Evolutionary conservation across 495 filamentous ascomycete species (phyloP).

Genomic region (Aspergillus incahuasiensis): DNA sequence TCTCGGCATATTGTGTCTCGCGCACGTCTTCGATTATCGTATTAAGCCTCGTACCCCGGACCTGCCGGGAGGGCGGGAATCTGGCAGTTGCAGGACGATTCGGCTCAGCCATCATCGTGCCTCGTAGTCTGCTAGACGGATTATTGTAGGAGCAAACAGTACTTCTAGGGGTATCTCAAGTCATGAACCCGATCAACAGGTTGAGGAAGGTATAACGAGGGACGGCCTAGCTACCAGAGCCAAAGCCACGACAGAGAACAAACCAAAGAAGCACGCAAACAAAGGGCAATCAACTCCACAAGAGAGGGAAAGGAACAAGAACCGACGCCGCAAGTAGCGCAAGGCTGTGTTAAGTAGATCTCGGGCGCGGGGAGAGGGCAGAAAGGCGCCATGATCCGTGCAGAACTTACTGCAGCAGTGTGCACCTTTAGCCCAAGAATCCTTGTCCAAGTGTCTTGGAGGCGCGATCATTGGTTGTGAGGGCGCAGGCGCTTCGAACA

Average conservation of each 20-base stretch:
- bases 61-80: slow-evolving; percentile 65
- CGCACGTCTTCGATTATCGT: slow-evolving; percentile 73
- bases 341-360: slow-evolving; percentile 23
- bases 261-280: slow-evolving; percentile 14
- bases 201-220: slow-evolving; percentile 17
- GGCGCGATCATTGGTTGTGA: slow-evolving; percentile 18
- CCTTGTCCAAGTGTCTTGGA: slow-evolving; percentile 10
- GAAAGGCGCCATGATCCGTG: slow-evolving; percentile 18
- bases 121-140: slow-evolving; percentile 18
- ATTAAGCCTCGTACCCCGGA: slow-evolving; percentile 69
- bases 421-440: slow-evolving; percentile 25
- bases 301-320: slow-evolving; percentile 12
- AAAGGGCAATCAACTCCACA: slow-evolving; percentile 15
- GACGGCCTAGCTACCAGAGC: slow-evolving; percentile 39
- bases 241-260: slow-evolving; percentile 20
- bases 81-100: slow-evolving; percentile 52
- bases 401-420: slow-evolving; percentile 39
- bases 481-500: slow-evolving; percentile 19
- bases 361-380: slow-evolving; percentile 5
- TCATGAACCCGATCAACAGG: slow-evolving; percentile 44
- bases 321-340: slow-evolving; percentile 19
- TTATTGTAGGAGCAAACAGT: slow-evolving; percentile 14
- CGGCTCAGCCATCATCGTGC: slow-evolving; percentile 59
- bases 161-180: slow-evolving; percentile 37
- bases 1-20: slow-evolving; percentile 28